A percentile compares a stretch with the other conserved stretches of the same genome.
Evolutionary conservation across 1,284 basidiomycete species (phyloP).

Genomic region (Mrakiaceae sp.): DNA sequence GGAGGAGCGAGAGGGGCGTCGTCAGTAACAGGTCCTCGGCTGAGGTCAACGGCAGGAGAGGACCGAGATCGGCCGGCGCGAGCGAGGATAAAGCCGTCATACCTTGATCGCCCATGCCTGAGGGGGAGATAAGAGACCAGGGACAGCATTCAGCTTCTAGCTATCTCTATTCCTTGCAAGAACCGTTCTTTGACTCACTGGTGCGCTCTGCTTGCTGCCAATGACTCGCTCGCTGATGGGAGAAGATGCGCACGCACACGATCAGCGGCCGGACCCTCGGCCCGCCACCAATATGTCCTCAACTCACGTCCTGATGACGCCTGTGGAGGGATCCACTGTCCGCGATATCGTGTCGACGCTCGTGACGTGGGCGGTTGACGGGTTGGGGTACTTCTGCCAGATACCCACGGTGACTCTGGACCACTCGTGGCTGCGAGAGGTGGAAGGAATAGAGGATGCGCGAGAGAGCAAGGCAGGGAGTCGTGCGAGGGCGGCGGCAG

Average conservation of each 20-base stretch:
- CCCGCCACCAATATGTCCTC: no score
- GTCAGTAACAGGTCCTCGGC: background rate
- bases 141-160: background rate
- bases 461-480: background rate
- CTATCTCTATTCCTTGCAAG: no score
- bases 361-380: constrained; percentile 80
- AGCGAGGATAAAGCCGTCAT: constrained; percentile 10
- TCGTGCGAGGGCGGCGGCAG: background rate
- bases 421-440: constrained; percentile 11
- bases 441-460: background rate
- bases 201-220: constrained; percentile 35
- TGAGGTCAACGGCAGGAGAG: background rate
- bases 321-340: constrained; percentile 66
- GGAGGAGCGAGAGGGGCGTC: background rate
- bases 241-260: background rate
- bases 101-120: constrained; percentile 35
- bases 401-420: constrained; percentile 28
- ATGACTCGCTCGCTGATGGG: constrained; percentile 28
- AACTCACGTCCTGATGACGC: constrained; percentile 71
- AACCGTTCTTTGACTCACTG: constrained; percentile 18
- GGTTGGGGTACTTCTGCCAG: constrained; percentile 94
- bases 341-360: constrained; percentile 82
- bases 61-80: no score
- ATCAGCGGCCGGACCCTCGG: background rate
- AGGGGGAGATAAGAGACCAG: background rate